These are phyloP conservation scores for Dimargaris xerosporica DNA, from an alignment of 192 early-diverging fungal species.

Conservation along the genomic window DNA sequence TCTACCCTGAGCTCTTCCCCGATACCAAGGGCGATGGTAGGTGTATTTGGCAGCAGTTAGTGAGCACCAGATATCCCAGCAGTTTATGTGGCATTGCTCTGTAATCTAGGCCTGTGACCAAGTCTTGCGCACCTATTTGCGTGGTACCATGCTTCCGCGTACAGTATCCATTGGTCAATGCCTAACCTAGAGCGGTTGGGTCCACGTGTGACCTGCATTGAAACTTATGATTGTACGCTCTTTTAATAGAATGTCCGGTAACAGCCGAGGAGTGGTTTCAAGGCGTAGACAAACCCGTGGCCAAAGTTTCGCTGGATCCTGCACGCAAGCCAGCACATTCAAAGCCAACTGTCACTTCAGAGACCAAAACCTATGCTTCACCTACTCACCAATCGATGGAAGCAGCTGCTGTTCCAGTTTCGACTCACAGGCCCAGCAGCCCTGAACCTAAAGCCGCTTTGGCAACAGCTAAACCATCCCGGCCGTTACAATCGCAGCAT, in stretches of 20 bases:
- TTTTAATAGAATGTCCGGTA: conserved; percentile 15
- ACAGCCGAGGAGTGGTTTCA: conserved; percentile 42
- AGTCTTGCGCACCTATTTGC: too few relatives aligned
- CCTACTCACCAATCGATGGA: not conserved
- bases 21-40: conserved; percentile 48
- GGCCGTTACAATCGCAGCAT: not conserved
- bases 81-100: too few relatives aligned
- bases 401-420: not conserved
- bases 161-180: too few relatives aligned
- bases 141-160: too few relatives aligned
- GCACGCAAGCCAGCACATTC: conserved; percentile 16
- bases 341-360: conserved; percentile 7
- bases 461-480: not conserved
- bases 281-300: conserved; percentile 28
- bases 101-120: too few relatives aligned
- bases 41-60: too few relatives aligned
- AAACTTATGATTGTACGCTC: too few relatives aligned
- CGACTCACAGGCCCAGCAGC: not conserved
- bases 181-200: too few relatives aligned
- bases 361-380: not conserved
- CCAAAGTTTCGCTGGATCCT: conserved; percentile 34
- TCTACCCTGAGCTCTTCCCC: conserved; percentile 74
- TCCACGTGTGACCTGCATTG: too few relatives aligned
- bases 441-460: conserved; percentile 4
- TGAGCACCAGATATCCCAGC: too few relatives aligned